Evolutionary conservation across 208 protist genomes (phyloP), one percentile per base, ranked within the genome.

Genomic region (Leishmania aethiopica): DNA sequence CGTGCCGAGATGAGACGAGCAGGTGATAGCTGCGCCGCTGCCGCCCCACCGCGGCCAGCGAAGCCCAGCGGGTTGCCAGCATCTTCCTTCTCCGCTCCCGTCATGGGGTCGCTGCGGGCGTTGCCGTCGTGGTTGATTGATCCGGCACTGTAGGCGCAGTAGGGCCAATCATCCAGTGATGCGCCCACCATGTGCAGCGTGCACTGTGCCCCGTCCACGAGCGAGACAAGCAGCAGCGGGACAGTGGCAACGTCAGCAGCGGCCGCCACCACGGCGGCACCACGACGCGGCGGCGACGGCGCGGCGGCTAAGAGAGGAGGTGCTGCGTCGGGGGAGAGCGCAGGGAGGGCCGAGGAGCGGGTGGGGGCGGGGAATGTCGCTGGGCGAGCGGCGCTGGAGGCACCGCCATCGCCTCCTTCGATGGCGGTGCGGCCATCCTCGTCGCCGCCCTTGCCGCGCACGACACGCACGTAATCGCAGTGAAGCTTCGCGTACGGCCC

Each of bases 401-500:
- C 70, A 53, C 13, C 67, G 40, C 40, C 19, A n/a, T 47, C 40
- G 8, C 40, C n/a, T 74, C 70, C 45, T 45, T 22, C 45, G 40
- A 51, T 55, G 45, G 4, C 42, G 79, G 47, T 73, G 45, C 75
- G 28, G 57, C 40, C 60, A 22, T 74, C 47, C 35, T 72, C 53
- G 74, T 45, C 75, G 22, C 42, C 17, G 47, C 60, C 32, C 32
- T 53, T 35, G 53, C 51, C n/a, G 62, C 77, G 76, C 25, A 78
- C 32, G 35, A 76, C 77, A 13, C 82, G 77, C 8, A 85, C 82
- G 53, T 77, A 60, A 17, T 83, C 79, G 60, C 35, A 84, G 55
- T 76, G 85, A 49, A 78, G 84, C 77, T 74, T 78, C 40, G 80
- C 77, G 72, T 79, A 79, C 42, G 80, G 75, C 35, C 77, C 84